Evolutionary conservation across 2,329 filamentous ascomycete genomes (phyloP), one percentile per base, ranked within the genome.

Genomic region (Drechslera avenae): DNA sequence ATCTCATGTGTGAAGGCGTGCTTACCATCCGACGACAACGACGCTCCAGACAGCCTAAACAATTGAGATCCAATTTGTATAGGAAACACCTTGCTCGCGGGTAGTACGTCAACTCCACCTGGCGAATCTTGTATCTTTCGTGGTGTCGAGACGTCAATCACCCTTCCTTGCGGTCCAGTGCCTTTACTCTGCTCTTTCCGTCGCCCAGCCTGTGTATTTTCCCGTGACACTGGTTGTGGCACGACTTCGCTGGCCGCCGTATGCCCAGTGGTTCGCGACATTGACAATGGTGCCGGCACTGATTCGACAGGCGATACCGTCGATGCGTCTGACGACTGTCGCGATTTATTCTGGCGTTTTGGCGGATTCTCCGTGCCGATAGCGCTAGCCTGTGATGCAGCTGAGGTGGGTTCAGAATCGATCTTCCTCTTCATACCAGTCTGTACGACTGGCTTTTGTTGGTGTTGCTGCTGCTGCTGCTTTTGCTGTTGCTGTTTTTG

Each of bases 1-100:
- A 18, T 40, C 18, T 26, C 12, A 10, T n/a, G 9, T 42, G 14
- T 28, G 37, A 50, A 28, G 14, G 14, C 13, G 52, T 66, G 51
- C 83, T 78, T 74, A 88, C 86, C 86, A 83, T 89, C 86, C 57
- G 85, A 88, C 47, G 84, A 85, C 51, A 89, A 84, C 40, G 85
- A 88, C 10, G 86, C 86, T 26, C 86, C 86, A 8, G 86, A 88
- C 39, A 89, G 73, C 52, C 83, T 79, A 71, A 89, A 89, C n/a
- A 88, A 69, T 63, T 86, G 82, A 3, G 83, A 85, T 3, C 86
- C 86, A 52, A 89, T 86, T 68, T 89, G 86, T 49, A 89, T 87
- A 0, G 86, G 82, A 63, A 89, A 89, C 3, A 88, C 86, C 62
- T 86, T 86, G 67, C 88, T 85, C 59, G 87, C 85, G 3, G 87